A percentile compares a stretch with the other conserved stretches of the same genome.
Conservation (phyloP, 768 basidiomycete genomes). For the Lactarius sanguifluus region DNA sequence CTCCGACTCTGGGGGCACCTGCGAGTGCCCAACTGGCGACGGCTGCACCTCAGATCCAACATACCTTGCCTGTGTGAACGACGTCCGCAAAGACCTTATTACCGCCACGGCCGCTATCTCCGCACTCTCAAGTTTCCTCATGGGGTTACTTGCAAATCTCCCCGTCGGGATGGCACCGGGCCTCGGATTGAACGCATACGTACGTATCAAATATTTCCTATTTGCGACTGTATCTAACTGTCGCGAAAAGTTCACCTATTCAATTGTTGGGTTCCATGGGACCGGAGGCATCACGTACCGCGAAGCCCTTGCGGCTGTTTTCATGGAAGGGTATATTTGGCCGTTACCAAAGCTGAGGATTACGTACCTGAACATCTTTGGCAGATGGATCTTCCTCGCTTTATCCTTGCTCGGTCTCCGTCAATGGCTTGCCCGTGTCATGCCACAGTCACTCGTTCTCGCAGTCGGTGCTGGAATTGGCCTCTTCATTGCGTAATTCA, state of each 20-base stretch:
- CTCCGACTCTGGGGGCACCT: slow-evolving; percentile 75
- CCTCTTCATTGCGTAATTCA: slow-evolving; percentile 63
- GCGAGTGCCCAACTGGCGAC: slow-evolving; percentile 65
- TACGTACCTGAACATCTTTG: background rate
- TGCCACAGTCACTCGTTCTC: slow-evolving; percentile 84
- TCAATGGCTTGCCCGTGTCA: slow-evolving; percentile 85
- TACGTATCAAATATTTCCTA: slow-evolving; percentile 38
- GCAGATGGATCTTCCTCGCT: slow-evolving; percentile 77
- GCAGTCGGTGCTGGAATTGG: slow-evolving; percentile 88
- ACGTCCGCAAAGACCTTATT: slow-evolving; percentile 76
- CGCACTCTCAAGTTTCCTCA: slow-evolving; percentile 71
- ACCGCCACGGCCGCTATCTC: slow-evolving; percentile 79
- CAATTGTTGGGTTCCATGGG: slow-evolving; percentile 84
- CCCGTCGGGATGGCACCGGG: slow-evolving; percentile 89
- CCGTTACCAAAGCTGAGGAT: background rate
- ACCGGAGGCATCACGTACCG: slow-evolving; percentile 67
- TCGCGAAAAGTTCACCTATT: slow-evolving; percentile 77
- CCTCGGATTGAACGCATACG: slow-evolving; percentile 79
- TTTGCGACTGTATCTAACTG: background rate
- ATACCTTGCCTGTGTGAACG: slow-evolving; percentile 56
- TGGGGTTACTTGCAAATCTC: slow-evolving; percentile 85
- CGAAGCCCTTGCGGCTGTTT: slow-evolving; percentile 82
- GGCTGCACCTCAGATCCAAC: slow-evolving; percentile 50
- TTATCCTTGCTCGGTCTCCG: slow-evolving; percentile 81
- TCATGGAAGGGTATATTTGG: slow-evolving; percentile 71